Percentiles rank a stretch among this genome's conserved stretches.
These are phyloP conservation scores for Kalaharituber pfeilii DNA, from an alignment of 2,329 filamentous ascomycete genomes.

Conservation along the genomic window DNA sequence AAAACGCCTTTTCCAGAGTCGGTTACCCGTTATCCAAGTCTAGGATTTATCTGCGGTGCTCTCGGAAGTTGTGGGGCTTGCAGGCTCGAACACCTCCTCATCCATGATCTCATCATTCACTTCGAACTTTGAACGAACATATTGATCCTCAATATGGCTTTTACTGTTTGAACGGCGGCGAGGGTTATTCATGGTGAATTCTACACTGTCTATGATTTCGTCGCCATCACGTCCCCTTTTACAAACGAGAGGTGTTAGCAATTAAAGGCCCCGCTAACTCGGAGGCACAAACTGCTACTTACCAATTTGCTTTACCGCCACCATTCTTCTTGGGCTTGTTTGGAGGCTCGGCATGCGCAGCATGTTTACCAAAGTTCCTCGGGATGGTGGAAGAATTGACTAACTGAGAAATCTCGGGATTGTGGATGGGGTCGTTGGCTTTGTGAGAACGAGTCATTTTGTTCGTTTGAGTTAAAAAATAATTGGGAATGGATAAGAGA, in stretches of 20 bases:
- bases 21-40: too few relatives aligned
- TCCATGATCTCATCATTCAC: slow-evolving; percentile 71
- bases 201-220: slow-evolving; percentile 61
- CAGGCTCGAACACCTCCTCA: slow-evolving; percentile 40
- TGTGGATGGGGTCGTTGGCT: slow-evolving; percentile 68
- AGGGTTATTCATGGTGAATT: slow-evolving; percentile 67
- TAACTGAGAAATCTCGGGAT: too few relatives aligned
- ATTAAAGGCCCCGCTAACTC: not conserved
- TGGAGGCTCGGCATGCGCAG: slow-evolving; percentile 59
- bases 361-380: slow-evolving; percentile 82
- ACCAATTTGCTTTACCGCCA: slow-evolving; percentile 87
- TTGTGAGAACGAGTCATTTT: slow-evolving; percentile 98
- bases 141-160: slow-evolving; percentile 49
- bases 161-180: slow-evolving; percentile 89
- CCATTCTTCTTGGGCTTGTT: slow-evolving; percentile 97
- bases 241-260: not conserved
- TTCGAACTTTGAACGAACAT: slow-evolving; percentile 92
- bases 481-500: too few relatives aligned
- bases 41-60: not conserved
- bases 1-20: too few relatives aligned
- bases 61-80: not conserved
- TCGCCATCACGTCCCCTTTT: slow-evolving; percentile 72
- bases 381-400: too few relatives aligned
- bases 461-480: too few relatives aligned
- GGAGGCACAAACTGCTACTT: slow-evolving; percentile 27